These are phyloP conservation scores for Colletotrichum gloeosporioides DNA, from an alignment of 2,329 filamentous ascomycete genomes.

Conservation along the genomic window DNA sequence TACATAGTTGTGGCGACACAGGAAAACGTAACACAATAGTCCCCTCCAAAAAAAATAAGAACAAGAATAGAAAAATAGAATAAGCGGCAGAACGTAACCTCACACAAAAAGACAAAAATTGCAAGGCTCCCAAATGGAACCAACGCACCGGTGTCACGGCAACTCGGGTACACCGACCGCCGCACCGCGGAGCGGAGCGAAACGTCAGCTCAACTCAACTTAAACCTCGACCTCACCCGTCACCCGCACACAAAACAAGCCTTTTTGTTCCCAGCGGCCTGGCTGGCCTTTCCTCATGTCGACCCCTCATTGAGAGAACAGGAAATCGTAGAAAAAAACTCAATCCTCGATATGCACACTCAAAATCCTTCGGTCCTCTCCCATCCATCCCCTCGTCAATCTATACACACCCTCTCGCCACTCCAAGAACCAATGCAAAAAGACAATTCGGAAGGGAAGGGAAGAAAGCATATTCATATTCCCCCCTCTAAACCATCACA, in stretches of 20 bases:
- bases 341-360: neutral
- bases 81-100: neutral
- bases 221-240: neutral
- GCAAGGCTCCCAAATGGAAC: neutral
- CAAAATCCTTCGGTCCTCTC: neutral
- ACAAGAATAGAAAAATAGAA: neutral
- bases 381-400: neutral
- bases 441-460: neutral
- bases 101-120: neutral
- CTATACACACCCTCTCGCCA: neutral
- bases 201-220: neutral
- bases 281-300: neutral
- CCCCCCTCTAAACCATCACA: neutral
- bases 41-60: neutral
- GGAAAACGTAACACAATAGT: neutral
- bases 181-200: neutral
- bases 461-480: neutral
- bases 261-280: neutral
- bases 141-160: neutral
- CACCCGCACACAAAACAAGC: neutral
- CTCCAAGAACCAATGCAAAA: neutral
- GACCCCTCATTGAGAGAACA: neutral
- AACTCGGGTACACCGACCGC: neutral
- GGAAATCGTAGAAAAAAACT: neutral
- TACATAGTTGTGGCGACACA: neutral